Percentiles rank a stretch among this genome's conserved stretches.
Conservation (phyloP, 768 basidiomycete species). For the Holtermannia corniformis region DNA sequence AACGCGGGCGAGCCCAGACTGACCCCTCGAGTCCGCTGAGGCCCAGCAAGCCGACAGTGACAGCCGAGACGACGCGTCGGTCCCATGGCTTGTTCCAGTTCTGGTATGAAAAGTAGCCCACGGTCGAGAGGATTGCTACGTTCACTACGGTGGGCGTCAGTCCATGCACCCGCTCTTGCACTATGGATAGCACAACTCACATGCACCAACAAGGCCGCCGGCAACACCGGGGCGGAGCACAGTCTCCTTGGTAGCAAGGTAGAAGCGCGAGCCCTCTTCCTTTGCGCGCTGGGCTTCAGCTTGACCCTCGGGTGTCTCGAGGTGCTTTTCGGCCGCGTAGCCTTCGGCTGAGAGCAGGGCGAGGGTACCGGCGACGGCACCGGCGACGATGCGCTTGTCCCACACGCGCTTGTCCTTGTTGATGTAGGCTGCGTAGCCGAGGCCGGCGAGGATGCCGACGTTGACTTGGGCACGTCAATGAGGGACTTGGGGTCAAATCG, state of each 20-base stretch:
- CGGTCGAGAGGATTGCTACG: slow-evolving; percentile 48
- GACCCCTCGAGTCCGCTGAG: slow-evolving; percentile 63
- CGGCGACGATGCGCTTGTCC: slow-evolving; percentile 38
- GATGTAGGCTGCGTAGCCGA: slow-evolving; percentile 57
- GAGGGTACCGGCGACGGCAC: slow-evolving; percentile 32
- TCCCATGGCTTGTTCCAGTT: slow-evolving; percentile 68
- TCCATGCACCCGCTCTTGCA: neutral
- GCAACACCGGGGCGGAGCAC: slow-evolving; percentile 58
- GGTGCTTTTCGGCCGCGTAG: slow-evolving; percentile 55
- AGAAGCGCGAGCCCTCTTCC: slow-evolving; percentile 48
- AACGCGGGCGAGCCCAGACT: slow-evolving; percentile 22
- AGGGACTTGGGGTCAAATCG: neutral
- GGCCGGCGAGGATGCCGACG: slow-evolving; percentile 56
- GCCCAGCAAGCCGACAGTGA: slow-evolving; percentile 53
- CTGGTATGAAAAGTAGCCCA: slow-evolving; percentile 57
- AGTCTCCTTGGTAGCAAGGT: slow-evolving; percentile 50
- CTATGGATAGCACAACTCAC: slow-evolving; percentile 42
- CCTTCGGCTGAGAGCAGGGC: slow-evolving; percentile 39
- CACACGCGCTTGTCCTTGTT: slow-evolving; percentile 47
- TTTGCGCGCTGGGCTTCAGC: slow-evolving; percentile 52
- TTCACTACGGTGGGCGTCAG: slow-evolving; percentile 47
- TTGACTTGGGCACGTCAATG: slow-evolving; percentile 48
- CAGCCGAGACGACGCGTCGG: slow-evolving; percentile 51
- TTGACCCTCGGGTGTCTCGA: slow-evolving; percentile 53
- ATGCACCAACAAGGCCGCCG: slow-evolving; percentile 54